phyloP scores from a whole-genome alignment of 352 stramenopile genomes.

The Pythium sukuiense region DNA sequence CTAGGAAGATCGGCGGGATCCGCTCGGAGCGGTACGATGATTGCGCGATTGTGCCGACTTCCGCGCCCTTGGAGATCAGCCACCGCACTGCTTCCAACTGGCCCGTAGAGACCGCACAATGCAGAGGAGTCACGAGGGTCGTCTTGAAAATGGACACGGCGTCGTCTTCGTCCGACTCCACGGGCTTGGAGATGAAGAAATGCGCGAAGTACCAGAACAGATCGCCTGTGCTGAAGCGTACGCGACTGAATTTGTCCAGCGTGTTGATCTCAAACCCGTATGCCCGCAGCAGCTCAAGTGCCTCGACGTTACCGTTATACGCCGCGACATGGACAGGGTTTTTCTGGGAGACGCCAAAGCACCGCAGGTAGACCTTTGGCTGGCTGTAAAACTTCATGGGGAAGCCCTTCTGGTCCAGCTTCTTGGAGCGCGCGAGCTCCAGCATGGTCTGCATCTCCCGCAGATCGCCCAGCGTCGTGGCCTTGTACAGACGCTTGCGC shows the following conservation, averaged over 20 bases:
- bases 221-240: conserved; percentile 79
- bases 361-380: conserved; percentile 47
- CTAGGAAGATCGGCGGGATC: conserved; percentile 74
- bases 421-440: conserved; percentile 44
- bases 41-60: conserved; percentile 43
- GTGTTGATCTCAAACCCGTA: conserved; percentile 61
- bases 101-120: conserved; percentile 74
- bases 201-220: conserved; percentile 82
- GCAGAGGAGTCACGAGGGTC: conserved; percentile 77
- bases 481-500: conserved; percentile 74
- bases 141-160: conserved; percentile 79
- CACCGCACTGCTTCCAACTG: conserved; percentile 69
- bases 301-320: conserved; percentile 69
- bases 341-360: conserved; percentile 70
- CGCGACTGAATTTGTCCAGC: conserved; percentile 77
- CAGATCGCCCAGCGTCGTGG: conserved; percentile 61
- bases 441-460: conserved; percentile 64
- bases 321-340: conserved; percentile 81
- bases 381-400: conserved; percentile 53
- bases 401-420: conserved; percentile 52
- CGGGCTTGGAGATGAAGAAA: conserved; percentile 61
- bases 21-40: conserved; percentile 76
- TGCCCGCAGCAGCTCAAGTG: conserved; percentile 53
- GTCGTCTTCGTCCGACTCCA: conserved; percentile 54
- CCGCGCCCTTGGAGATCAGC: conserved; percentile 63